Evolutionary conservation across 78 protist genomes (phyloP), one percentile per base, ranked within the genome.

Genomic region (Speleostelium caveatum): DNA sequence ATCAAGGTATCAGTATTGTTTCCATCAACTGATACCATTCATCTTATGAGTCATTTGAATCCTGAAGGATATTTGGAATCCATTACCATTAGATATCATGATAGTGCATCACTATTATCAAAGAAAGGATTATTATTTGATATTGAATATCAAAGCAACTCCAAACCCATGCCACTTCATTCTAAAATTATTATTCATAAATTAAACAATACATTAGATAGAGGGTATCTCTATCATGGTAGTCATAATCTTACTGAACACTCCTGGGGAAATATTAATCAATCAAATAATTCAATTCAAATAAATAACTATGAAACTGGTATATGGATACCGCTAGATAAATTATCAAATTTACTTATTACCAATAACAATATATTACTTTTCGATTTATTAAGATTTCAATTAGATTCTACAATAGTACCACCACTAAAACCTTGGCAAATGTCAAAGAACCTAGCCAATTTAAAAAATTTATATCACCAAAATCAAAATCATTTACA

Each of bases 241-340:
- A 75, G 85, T 75, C 85, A 75, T 61, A 75, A 75, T 38, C 35
- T 75, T 26, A 56, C 85, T 2, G 85, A 75, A 26, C 3, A 35
- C 2, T 75, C 85, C 3, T 75, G 85, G 85, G 56, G 68, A 17
- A 1, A n/a, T 14, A 5, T 35, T 30, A n/a, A n/a, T n/a, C n/a
- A n/a, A n/a, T n/a, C 36, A 28, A 3, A 30, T 51, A 42, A 10
- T 10, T 1, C 30, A 30, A 42, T 71, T 3, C 14, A 71, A 71
- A 59, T 38, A 19, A 12, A 17, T 19, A 75, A 75, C 5, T 75
- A 58, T 59, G 85, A 75, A 39, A 75, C 85, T 26, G 85, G 85
- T 26, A 59, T 75, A 38, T 75, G 65, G 58, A 38, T 75, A 17
- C 65, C 68, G n/a, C n/a, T n/a, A n/a, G n/a, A n/a, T n/a, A n/a